Conservation (phyloP, 2,329 filamentous ascomycete species). For the Fonsecaea pedrosoi region DNA sequence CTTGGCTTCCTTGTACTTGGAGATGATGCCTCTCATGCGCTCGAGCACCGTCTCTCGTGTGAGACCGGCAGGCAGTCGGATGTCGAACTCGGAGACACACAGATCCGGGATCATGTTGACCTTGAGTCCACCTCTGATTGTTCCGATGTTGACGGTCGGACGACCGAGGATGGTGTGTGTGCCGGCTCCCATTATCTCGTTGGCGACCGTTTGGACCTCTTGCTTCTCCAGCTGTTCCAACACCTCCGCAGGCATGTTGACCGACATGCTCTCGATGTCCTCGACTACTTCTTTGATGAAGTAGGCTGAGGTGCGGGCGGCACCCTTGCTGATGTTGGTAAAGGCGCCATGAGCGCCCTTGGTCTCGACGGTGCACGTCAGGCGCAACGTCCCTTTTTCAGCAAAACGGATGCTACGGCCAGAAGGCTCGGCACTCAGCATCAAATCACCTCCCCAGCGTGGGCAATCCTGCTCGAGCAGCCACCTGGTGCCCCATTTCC, state of each 20-base stretch:
- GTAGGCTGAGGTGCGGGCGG: conserved; percentile 46
- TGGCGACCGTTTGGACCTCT: conserved; percentile 44
- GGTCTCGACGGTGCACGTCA: conserved; percentile 46
- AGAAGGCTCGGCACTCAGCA: conserved; percentile 51
- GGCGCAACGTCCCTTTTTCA: conserved; percentile 52
- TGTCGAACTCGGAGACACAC: conserved; percentile 51
- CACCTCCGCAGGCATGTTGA: conserved; percentile 42
- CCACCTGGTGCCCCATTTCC: conserved; percentile 47
- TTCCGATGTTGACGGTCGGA: conserved; percentile 52
- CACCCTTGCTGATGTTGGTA: conserved; percentile 49
- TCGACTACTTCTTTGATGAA: conserved; percentile 40
- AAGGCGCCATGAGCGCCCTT: conserved; percentile 51
- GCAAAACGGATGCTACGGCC: conserved; percentile 51
- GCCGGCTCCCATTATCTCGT: conserved; percentile 49
- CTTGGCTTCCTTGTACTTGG: conserved; percentile 42
- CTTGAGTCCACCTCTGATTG: conserved; percentile 51
- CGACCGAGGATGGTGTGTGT: conserved; percentile 45
- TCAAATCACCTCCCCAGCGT: conserved; percentile 49
- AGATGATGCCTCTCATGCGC: conserved; percentile 40
- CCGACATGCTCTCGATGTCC: conserved; percentile 41
- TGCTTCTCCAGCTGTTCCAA: conserved; percentile 42
- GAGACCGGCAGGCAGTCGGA: conserved; percentile 51
- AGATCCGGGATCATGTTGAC: conserved; percentile 53
- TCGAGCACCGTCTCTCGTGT: conserved; percentile 41
- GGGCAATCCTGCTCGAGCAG: conserved; percentile 44